phyloP scores from a whole-genome alignment of 352 stramenopile species.

The Phytophthora parvispora region DNA sequence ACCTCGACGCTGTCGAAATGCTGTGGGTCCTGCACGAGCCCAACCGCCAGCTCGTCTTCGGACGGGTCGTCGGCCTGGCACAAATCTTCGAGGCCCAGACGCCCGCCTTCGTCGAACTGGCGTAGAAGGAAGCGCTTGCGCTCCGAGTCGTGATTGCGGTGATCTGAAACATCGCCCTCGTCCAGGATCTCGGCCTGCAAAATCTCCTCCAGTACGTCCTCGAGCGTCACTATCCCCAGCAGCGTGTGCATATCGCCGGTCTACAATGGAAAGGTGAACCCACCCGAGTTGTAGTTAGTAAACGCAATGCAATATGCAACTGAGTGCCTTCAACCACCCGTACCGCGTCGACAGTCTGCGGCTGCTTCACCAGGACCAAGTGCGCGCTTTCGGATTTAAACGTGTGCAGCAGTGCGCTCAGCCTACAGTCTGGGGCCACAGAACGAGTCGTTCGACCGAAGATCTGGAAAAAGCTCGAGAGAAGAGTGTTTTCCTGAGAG shows the following conservation, averaged over 20 bases:
- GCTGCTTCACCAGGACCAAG: conserved; percentile 95
- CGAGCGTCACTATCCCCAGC: conserved; percentile 98
- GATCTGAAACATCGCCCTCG: conserved; percentile 89
- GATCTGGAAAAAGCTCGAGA: conserved; percentile 78
- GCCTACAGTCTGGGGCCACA: conserved; percentile 93
- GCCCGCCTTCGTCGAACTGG: conserved; percentile 56
- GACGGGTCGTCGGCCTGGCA: conserved; percentile 46
- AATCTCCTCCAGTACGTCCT: conserved; percentile 99
- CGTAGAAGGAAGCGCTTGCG: conserved; percentile 58
- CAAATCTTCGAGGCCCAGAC: conserved; percentile 58
- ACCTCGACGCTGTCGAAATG: conserved; percentile 1
- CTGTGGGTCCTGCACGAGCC: conserved; percentile 14
- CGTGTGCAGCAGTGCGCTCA: conserved; percentile 95
- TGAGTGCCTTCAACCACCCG: neutral
- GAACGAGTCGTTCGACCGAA: conserved; percentile 68
- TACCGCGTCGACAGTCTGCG: conserved; percentile 76
- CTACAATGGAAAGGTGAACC: conserved; percentile 17
- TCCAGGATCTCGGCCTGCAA: conserved; percentile 97
- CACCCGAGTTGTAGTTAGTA: neutral
- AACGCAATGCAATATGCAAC: neutral
- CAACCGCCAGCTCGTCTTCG: conserved; percentile 42
- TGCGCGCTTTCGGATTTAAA: conserved; percentile 96
- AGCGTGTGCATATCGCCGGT: conserved; percentile 94
- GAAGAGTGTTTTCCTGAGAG: conserved; percentile 63
- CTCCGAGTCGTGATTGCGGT: conserved; percentile 44